Percentiles rank a stretch among this genome's conserved stretches.
phyloP scores from a whole-genome alignment of 139 green algal genomes.

The Micractinium conductrix region DNA sequence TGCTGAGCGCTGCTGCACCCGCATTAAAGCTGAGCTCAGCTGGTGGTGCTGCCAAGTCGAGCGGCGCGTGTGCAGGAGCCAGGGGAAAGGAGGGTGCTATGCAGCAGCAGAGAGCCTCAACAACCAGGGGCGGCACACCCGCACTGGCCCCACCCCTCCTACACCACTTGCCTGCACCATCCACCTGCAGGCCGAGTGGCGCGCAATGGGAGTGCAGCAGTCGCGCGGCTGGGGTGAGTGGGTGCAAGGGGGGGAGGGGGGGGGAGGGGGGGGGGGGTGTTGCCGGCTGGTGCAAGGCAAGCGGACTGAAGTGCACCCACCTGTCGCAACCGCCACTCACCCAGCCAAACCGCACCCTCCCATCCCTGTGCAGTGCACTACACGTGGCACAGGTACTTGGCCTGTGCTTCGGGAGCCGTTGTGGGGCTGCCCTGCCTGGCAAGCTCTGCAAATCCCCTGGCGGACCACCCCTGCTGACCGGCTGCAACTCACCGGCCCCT shows the following conservation, averaged over 20 bases:
- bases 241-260: background rate
- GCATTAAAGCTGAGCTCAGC: no score
- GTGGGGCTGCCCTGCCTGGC: background rate
- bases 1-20: no score
- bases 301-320: background rate
- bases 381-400: background rate
- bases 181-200: conserved; percentile 87
- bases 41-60: no score
- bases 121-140: background rate
- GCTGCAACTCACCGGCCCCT: background rate
- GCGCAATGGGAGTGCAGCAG: conserved; percentile 94
- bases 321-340: background rate
- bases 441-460: background rate
- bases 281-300: background rate
- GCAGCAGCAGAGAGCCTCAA: background rate
- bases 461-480: background rate
- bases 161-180: no score
- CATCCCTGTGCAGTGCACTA: background rate
- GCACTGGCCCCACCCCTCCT: no score
- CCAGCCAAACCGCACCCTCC: background rate
- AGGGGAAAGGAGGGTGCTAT: background rate
- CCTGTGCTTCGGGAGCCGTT: no score
- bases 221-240: conserved; percentile 84
- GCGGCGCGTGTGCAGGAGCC: no score
- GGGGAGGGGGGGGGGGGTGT: background rate